phyloP scores from a whole-genome alignment of 768 basidiomycete species.

The Infundibulicybe gibba region DNA sequence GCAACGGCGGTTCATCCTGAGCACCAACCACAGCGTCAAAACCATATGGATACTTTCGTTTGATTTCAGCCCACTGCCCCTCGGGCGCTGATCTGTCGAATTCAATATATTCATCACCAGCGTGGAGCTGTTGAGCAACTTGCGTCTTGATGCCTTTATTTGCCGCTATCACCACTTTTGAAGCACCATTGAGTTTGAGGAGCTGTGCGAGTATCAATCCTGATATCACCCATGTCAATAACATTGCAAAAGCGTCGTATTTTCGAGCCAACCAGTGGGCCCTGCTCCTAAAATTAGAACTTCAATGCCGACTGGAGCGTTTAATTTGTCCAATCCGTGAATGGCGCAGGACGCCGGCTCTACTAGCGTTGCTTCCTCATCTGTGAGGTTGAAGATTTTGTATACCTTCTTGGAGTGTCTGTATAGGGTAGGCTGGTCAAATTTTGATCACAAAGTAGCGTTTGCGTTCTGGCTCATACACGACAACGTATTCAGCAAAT shows the following conservation, averaged over 20 bases:
- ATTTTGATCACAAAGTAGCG: too few relatives aligned
- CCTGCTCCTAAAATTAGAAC: conserved; percentile 76
- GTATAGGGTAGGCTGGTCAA: not conserved
- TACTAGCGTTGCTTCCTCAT: conserved; percentile 73
- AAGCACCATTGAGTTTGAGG: conserved; percentile 82
- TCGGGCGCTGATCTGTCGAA: conserved; percentile 62
- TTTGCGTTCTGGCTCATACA: conserved; percentile 34
- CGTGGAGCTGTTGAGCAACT: conserved; percentile 74
- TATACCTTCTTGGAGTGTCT: conserved; percentile 66
- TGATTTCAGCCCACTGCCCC: conserved; percentile 66
- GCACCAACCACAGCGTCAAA: conserved; percentile 60
- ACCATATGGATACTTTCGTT: conserved; percentile 72
- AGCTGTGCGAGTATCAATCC: conserved; percentile 78
- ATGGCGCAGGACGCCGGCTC: conserved; percentile 80
- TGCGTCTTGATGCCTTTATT: conserved; percentile 92
- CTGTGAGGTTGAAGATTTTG: conserved; percentile 71
- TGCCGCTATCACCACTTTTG: conserved; percentile 77
- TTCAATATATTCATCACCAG: conserved; percentile 81
- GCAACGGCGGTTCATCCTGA: too few relatives aligned
- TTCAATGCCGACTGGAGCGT: conserved; percentile 63
- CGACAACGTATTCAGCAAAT: conserved; percentile 71
- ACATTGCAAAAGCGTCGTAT: not conserved
- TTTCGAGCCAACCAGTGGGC: conserved; percentile 47
- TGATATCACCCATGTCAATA: not conserved
- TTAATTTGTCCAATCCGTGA: conserved; percentile 75